A percentile compares a stretch with the other conserved stretches of the same genome.
Evolutionary conservation across 495 filamentous ascomycete species (phyloP).

Genomic region (Ascobolus immersus): DNA sequence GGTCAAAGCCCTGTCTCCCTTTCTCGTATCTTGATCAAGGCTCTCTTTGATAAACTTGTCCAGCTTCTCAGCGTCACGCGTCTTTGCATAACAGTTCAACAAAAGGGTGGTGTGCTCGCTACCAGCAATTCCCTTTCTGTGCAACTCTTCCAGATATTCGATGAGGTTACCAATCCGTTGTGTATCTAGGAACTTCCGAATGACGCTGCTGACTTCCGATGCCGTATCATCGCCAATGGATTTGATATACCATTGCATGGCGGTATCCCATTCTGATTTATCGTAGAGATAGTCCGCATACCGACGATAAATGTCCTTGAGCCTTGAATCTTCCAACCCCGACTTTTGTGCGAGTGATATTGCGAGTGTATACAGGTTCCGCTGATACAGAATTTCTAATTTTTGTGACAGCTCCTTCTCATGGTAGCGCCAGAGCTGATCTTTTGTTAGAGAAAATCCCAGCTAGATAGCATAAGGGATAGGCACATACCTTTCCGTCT

Average conservation of each 20-base stretch:
- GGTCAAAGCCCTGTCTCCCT: no score
- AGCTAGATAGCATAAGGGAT: background rate
- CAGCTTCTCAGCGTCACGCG: slow-evolving; percentile 85
- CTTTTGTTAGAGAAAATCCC: slow-evolving; percentile 4
- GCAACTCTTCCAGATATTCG: slow-evolving; percentile 87
- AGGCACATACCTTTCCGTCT: slow-evolving; percentile 51
- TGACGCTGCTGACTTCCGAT: slow-evolving; percentile 14
- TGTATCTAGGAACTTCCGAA: slow-evolving; percentile 40
- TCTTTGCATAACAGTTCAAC: slow-evolving; percentile 89
- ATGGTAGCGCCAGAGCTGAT: slow-evolving; percentile 61
- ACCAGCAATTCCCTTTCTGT: slow-evolving; percentile 79
- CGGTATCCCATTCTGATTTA: slow-evolving; percentile 79
- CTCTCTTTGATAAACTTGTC: slow-evolving; percentile 68
- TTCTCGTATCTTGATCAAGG: no score
- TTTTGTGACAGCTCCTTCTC: slow-evolving; percentile 78
- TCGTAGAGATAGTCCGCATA: slow-evolving; percentile 94
- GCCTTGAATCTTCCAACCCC: slow-evolving; percentile 44
- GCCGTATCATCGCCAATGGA: slow-evolving; percentile 41
- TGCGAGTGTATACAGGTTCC: slow-evolving; percentile 73
- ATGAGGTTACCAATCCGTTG: slow-evolving; percentile 93
- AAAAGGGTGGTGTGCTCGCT: slow-evolving; percentile 90
- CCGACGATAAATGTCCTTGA: slow-evolving; percentile 74
- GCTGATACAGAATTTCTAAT: slow-evolving; percentile 78
- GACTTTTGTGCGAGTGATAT: slow-evolving; percentile 84
- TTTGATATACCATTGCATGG: slow-evolving; percentile 93